A percentile compares a stretch with the other conserved stretches of the same genome.
Evolutionary conservation across 2,329 filamentous ascomycete genomes (phyloP).

Genomic region (Claviceps humidiphila): DNA sequence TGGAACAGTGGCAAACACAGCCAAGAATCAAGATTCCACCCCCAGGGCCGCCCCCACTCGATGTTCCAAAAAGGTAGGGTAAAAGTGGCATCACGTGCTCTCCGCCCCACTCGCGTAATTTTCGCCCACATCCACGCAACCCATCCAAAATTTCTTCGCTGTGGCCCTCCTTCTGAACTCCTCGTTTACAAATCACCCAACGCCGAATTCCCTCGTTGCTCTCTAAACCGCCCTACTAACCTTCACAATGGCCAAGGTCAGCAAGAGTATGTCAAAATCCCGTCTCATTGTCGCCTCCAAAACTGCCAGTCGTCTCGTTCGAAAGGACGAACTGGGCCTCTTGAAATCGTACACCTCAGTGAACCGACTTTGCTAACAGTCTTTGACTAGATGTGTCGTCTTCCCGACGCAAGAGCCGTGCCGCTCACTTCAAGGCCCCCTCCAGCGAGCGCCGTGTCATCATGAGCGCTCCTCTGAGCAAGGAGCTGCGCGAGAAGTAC

Average conservation of each 20-base stretch:
- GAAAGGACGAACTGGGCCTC: too few species aligned
- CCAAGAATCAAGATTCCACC: not conserved
- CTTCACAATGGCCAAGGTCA: constrained; percentile 59
- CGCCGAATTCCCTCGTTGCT: constrained; percentile 15
- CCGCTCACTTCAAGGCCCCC: constrained; percentile 92
- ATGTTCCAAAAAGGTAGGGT: not conserved
- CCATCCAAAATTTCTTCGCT: constrained; percentile 5
- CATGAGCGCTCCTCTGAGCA: constrained; percentile 91
- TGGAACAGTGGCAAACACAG: too few species aligned
- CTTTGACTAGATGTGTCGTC: constrained; percentile 43
- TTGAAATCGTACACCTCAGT: not conserved
- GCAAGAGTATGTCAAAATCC: constrained; percentile 33
- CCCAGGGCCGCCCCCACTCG: not conserved
- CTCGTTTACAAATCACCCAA: constrained; percentile 16
- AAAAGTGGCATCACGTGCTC: constrained; percentile 19
- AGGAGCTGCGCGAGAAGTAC: constrained; percentile 98
- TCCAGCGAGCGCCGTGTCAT: constrained; percentile 89
- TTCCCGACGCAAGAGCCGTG: constrained; percentile 96
- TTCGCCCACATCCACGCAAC: constrained; percentile 16
- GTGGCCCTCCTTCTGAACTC: not conserved
- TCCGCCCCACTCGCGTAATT: constrained; percentile 15
- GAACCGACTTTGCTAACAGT: not conserved
- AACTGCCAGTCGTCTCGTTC: not conserved
- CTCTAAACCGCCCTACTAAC: constrained; percentile 11
- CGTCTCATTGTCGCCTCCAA: not conserved